Base-by-base conservation (phyloP, 106 monocot species). In the Dendrobium huoshanense region DNA sequence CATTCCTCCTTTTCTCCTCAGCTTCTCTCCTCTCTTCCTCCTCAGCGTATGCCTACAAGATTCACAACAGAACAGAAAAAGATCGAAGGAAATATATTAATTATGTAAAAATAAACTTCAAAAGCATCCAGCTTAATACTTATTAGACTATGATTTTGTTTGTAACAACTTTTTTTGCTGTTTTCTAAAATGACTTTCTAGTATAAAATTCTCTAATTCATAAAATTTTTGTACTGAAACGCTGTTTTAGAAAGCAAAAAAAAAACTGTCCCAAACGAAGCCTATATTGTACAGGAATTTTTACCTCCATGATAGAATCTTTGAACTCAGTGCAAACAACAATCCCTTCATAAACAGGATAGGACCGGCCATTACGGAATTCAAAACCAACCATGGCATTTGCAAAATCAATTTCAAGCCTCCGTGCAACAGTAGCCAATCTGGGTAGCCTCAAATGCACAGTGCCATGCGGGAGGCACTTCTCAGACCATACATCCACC, bases 401-500 rank as follows among this genome's bases (percentile, higher is more conserved):
- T 74, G 99, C 93, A 82, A 85, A 99, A 89, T 99, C 91, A 82
- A 99, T 84, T 83, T 79, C 92, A 20, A 99, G 83, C 81, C 92
- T 88, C 78, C 81, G 91, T 68, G 80, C 99, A 83, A 99, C 89
- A 54, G 88, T 80, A 82, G 88, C 87, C 72, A 99, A 42, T 88
- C 95, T 95, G 75, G 99, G 95, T 45, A 99, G 82, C 80, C 90
- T 91, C 90, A 99, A 75, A 82, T 99, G 99, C 65, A 90, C 83
- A 5, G 95, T 95, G 58, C 99, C 99, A 77, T 85, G 95, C 13
- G 99, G 99, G 8, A 99, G 88, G 58, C 99, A 99, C 87, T 93
- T 99, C 81, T 95, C 99, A 72, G 99, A 95, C 99, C 99, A 99
- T n/a, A 84, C 93, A 72, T 99, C 99, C 43, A 99, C 93, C 83